Base-by-base conservation (phyloP, 2,329 filamentous ascomycete species). In the Dendryphion nanum region DNA sequence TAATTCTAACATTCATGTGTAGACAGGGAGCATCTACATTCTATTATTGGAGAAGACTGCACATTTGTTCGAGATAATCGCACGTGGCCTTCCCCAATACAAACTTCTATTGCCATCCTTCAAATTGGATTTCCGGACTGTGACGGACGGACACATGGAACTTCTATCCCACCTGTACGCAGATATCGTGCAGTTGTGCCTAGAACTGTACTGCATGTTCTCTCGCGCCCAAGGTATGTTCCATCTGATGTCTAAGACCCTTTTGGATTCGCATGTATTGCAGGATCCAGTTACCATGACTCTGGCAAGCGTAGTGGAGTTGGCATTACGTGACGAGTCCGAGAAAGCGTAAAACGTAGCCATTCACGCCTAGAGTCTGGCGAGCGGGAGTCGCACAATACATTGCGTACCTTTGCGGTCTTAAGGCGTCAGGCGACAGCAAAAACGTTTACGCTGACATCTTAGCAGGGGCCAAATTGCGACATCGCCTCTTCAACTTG, bases 131-230 rank as follows among this genome's bases (percentile, higher is more conserved):
- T 36, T 35, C n/a, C 18, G 41, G 4, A 23, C 39, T 4, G 15
- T 23, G n/a, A 36, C 21, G 13, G 45, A 53, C 29, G 30, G 43
- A 16, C 40, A 39, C 16, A 21, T 51, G 20, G 38, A 38, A 18
- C 41, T 61, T 18, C 38, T 61, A 42, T 59, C 57, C 19, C 52
- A 48, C 30, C 43, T 50, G 7, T 60, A 58, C 40, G 44, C 45
- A 33, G 59, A 63, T 30, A 36, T 61, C 21, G 37, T 57, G 13
- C 50, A 56, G 26, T 42, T 58, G 5, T 52, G 45, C 35, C 38
- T 59, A 8, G 56, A 58, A 12, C 28, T 57, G n/a, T 57, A 59
- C 34, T 38, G 31, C 23, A 46, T 57, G n/a, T 59, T 61, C 38
- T 51, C 44, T 15, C 46, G 59, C 33, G 40, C 23, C 15, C 40